phyloP scores from a whole-genome alignment of 1,139 yeast species.

The Maudiozyma humilis region DNA sequence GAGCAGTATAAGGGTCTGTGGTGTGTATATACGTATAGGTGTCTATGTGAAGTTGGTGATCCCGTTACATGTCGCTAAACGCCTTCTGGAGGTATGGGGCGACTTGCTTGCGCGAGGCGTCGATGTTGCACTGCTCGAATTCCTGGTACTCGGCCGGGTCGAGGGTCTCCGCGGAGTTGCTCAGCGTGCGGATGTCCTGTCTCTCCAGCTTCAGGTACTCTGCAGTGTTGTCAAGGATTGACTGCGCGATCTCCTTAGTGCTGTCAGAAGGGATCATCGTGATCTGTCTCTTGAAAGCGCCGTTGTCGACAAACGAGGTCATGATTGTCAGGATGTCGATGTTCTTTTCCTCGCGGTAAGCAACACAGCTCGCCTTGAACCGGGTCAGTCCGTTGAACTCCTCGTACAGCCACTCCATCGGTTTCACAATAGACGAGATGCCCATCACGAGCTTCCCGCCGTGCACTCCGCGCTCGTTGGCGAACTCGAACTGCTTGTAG shows the following conservation, averaged over 20 bases:
- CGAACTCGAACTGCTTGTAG: conserved; percentile 62
- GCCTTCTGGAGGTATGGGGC: conserved; percentile 44
- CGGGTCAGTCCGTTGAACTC: conserved; percentile 30
- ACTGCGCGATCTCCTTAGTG: conserved; percentile 20
- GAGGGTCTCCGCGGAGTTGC: neutral
- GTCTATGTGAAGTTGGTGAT: too few species aligned
- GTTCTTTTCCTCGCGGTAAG: conserved; percentile 34
- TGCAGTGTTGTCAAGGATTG: conserved; percentile 31
- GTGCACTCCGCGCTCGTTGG: conserved; percentile 23
- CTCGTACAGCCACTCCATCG: conserved; percentile 49
- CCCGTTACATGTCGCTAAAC: conserved; percentile 6
- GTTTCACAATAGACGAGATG: conserved; percentile 64
- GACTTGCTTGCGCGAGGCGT: conserved; percentile 79
- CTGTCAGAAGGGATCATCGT: conserved; percentile 31
- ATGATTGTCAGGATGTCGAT: conserved; percentile 55
- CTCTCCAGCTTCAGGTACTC: conserved; percentile 33
- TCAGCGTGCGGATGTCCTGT: conserved; percentile 6
- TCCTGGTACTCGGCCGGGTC: conserved; percentile 3
- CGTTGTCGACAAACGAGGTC: conserved; percentile 46
- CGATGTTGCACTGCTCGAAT: conserved; percentile 47
- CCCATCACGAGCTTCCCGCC: conserved; percentile 41
- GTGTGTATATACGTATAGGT: neutral
- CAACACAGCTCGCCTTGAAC: conserved; percentile 35
- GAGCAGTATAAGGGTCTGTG: neutral
- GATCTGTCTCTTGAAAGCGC: conserved; percentile 50